A percentile compares a stretch with the other conserved stretches of the same genome.
Evolutionary conservation across 768 basidiomycete genomes (phyloP).

Genomic region (Hygrocybe punicea): DNA sequence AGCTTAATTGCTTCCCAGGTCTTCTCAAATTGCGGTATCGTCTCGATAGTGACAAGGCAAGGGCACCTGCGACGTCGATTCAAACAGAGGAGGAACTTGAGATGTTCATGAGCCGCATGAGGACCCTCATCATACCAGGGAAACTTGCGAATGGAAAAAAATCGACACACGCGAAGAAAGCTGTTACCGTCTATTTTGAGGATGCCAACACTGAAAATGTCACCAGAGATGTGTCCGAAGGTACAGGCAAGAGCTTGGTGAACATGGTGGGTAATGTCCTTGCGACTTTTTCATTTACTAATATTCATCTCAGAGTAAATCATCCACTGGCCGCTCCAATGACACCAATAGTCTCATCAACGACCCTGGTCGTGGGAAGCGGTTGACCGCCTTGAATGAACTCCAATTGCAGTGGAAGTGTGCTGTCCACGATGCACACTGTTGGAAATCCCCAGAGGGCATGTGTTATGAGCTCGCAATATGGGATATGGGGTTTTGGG

Average conservation of each 20-base stretch:
- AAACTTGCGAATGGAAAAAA: constrained; percentile 6
- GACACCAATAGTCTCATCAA: background rate
- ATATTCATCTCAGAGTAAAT: background rate
- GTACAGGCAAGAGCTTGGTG: background rate
- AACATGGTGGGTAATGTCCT: constrained; percentile 6
- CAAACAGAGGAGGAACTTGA: constrained; percentile 8
- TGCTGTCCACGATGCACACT: background rate
- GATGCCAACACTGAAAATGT: constrained; percentile 3
- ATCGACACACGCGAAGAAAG: constrained; percentile 6
- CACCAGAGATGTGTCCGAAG: background rate
- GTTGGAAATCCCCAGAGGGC: background rate
- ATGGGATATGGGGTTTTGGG: background rate
- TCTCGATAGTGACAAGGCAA: constrained; percentile 8
- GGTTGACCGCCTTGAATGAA: background rate
- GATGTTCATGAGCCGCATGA: constrained; percentile 9
- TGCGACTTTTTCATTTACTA: background rate
- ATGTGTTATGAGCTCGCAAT: background rate
- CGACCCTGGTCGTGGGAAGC: background rate
- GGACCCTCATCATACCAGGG: constrained; percentile 9
- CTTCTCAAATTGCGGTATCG: constrained; percentile 4
- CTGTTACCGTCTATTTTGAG: constrained; percentile 10
- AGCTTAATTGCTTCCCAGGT: background rate
- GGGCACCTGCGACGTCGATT: constrained; percentile 9
- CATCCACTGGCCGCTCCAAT: background rate
- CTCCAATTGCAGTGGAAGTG: background rate